Conservation (phyloP, 257 asterid species). For the Solanum chiquidenum region DNA sequence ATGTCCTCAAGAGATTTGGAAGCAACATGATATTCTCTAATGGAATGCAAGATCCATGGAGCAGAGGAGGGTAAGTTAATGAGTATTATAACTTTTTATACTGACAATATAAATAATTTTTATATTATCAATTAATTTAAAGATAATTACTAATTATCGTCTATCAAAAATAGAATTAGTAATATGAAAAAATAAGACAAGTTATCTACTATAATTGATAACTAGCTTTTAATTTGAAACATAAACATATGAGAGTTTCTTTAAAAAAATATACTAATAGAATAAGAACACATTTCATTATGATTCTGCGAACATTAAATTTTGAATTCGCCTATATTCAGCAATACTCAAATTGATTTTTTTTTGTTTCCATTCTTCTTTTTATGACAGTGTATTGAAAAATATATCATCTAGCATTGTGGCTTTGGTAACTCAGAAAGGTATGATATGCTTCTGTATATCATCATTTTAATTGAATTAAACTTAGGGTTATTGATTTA, state of each 20-base stretch:
- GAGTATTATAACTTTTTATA: background rate
- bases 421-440: conserved; percentile 58
- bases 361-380: background rate
- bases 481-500: background rate
- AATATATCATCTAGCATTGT: conserved; percentile 63
- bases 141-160: background rate
- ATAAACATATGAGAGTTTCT: background rate
- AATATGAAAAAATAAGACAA: background rate
- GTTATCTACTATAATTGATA: background rate
- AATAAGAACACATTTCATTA: background rate
- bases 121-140: background rate
- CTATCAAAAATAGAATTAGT: background rate
- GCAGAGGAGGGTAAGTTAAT: conserved; percentile 62
- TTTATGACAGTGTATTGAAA: conserved; percentile 37
- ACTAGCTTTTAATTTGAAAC: background rate
- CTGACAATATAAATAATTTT: background rate
- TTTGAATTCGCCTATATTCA: accelerated
- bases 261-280: accelerated
- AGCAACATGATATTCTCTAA: conserved; percentile 72
- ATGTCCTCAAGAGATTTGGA: conserved; percentile 53
- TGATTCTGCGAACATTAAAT: background rate
- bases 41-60: conserved; percentile 84
- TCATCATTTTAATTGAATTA: background rate
- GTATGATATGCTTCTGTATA: conserved; percentile 6
- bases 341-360: background rate